Base-by-base conservation (phyloP, 2,329 filamentous ascomycete genomes). In the Saccharata proteae region DNA sequence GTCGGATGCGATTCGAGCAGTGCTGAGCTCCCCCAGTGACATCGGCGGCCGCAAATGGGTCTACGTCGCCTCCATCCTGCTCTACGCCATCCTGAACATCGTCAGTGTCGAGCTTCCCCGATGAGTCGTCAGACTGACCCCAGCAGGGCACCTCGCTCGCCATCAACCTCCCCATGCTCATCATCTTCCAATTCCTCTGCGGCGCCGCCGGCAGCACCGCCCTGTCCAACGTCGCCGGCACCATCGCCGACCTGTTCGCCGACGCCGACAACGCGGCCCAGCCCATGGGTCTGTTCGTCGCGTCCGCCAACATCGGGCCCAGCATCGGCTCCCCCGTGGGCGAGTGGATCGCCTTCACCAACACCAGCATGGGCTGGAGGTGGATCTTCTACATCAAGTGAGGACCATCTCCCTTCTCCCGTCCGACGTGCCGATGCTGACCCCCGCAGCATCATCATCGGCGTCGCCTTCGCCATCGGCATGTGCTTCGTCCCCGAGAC, bases 301-400 rank as follows among this genome's bases (percentile, higher is more conserved):
- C 33, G 14, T 35, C 33, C 16, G 33, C 33, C 14, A 35, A 35
- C 19, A 30, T 30, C 16, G 33, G 33, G 12, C 28, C 33, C 28
- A 30, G 28, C 14, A 23, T 35, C n/a, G 33, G 33, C 3, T 35
- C 33, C 19, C 33, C 33, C 1, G 33, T 35, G 6, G 33, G 33
- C 28, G 33, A 35, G 15, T 35, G 33, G 33, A 30, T 35, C 23
- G 28, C 28, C 4, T 35, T 35, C 15, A 10, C 24, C n/a, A 35
- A 35, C 15, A 28, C 33, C 7, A 30, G 28, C 19, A 33, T 30
- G 19, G 28, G 28, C 4, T 35, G 33, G 33, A 31, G 33, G 11
- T 35, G 33, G 33, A 35, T 35, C 15, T 35, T 35, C 29, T 35
- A 29, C 28, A 35, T 35, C 23, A 35, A 35, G 33, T 35, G 20